Conservation (phyloP, 345 rosid genomes). For the Hibiscus tridactylites region DNA sequence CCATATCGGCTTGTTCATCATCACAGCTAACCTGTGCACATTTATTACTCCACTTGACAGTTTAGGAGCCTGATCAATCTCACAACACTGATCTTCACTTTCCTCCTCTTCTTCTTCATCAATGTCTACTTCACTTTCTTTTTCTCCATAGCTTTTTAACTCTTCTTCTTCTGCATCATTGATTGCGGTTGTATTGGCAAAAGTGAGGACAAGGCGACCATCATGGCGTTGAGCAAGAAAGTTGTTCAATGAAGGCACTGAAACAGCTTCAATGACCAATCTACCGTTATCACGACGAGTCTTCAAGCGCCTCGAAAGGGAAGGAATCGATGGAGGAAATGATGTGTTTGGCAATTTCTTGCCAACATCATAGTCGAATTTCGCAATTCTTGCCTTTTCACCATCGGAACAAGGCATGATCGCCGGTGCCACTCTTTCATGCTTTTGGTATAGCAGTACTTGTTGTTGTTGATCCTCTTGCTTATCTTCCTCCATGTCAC, state of each 20-base stretch:
- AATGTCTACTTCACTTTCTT: neutral
- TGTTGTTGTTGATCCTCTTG: slow-evolving; percentile 15
- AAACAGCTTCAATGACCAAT: slow-evolving; percentile 82
- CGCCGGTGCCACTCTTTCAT: neutral
- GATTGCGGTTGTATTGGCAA: slow-evolving; percentile 14
- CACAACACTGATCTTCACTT: neutral
- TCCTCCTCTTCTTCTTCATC: slow-evolving; percentile 15
- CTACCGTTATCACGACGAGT: slow-evolving; percentile 78
- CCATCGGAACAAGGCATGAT: slow-evolving; percentile 8
- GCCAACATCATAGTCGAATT: slow-evolving; percentile 8
- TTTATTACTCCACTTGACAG: slow-evolving; percentile 26
- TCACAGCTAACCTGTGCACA: slow-evolving; percentile 48
- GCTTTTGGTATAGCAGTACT: slow-evolving; percentile 10
- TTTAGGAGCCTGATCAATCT: slow-evolving; percentile 29
- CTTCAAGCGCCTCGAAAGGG: slow-evolving; percentile 59
- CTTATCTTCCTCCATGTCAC: slow-evolving; percentile 38
- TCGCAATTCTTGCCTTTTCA: slow-evolving; percentile 18
- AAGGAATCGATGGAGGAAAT: slow-evolving; percentile 79
- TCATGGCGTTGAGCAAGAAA: slow-evolving; percentile 70
- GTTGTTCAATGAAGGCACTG: slow-evolving; percentile 56
- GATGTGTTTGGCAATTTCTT: slow-evolving; percentile 23
- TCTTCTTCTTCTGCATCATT: slow-evolving; percentile 13
- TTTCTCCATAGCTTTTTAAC: slow-evolving; percentile 9
- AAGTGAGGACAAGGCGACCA: slow-evolving; percentile 89
- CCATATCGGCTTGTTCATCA: slow-evolving; percentile 42